Evolutionary conservation across 2,329 filamentous ascomycete genomes (phyloP).

Genomic region (Aquanectria penicillioides): DNA sequence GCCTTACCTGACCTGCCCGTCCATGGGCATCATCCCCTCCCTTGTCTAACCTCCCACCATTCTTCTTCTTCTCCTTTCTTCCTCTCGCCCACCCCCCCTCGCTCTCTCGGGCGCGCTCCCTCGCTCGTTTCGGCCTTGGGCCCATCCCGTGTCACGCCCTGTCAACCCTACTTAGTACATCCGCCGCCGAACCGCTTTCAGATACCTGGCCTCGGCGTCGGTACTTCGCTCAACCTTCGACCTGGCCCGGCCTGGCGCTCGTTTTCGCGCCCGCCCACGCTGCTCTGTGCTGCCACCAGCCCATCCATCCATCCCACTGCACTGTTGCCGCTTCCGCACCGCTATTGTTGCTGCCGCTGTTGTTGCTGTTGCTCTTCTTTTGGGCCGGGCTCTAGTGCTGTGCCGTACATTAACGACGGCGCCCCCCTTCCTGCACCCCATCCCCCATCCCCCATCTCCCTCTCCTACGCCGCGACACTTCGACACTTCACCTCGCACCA

Average conservation of each 20-base stretch:
- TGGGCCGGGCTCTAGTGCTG: conserved; percentile 22
- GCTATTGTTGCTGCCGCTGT: conserved; percentile 29
- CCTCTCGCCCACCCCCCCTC: conserved; percentile 6
- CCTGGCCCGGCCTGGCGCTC: no score
- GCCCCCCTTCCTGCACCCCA: conserved; percentile 26
- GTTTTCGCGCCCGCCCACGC: background rate
- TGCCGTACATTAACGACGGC: conserved; percentile 39
- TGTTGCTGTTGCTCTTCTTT: background rate
- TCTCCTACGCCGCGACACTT: conserved; percentile 33
- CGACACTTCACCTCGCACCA: conserved; percentile 40
- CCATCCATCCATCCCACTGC: conserved; percentile 29
- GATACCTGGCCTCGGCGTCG: conserved; percentile 11
- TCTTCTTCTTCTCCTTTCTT: background rate
- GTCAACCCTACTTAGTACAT: conserved; percentile 2
- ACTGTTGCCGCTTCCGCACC: conserved; percentile 32
- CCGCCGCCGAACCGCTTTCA: background rate
- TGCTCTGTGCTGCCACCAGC: conserved; percentile 21
- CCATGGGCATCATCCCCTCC: conserved; percentile 8
- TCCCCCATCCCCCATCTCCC: conserved; percentile 19
- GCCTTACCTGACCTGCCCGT: background rate
- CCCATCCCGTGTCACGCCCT: conserved; percentile 2
- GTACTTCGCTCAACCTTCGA: conserved; percentile 12
- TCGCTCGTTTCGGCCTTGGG: conserved; percentile 8
- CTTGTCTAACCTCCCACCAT: conserved; percentile 13
- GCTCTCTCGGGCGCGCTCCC: no score